Base-by-base conservation (phyloP, 331 rosid species). In the Acacia pycnantha region DNA sequence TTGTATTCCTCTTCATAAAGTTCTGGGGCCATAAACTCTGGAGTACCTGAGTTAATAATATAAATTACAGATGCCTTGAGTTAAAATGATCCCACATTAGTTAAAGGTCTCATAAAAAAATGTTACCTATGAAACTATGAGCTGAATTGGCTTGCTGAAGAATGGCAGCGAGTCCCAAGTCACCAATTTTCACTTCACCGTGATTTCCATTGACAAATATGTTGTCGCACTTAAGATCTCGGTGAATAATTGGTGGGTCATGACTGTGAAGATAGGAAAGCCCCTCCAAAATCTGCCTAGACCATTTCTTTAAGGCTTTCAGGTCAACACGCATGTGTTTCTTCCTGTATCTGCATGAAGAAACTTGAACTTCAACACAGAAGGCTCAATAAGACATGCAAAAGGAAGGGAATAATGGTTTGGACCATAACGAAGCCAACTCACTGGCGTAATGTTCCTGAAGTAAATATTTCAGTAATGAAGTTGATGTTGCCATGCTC, bases 121-220 rank as follows among this genome's bases (percentile, higher is more conserved):
- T 69, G 86, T 82, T 80, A 96, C 98, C 98, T 54, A 92, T 96
- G 48, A 94, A 97, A 86, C 99, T 96, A 82, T 96, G 98, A 54
- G 99, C 99, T 62, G 92, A 87, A 75, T 79, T 91, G 81, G 98
- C 98, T 84, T 94, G 94, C 41, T 85, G 90, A 87, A 96, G 99
- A 82, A 96, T 88, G 82, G 97, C 97, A 37, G 98, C 99, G 82
- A 96, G 88, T 74, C 99, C 99, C 66, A 96, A 79, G 86, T 96
- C 98, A 70, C 99, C 99, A 68, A 96, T 96, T 87, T 96, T 96
- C 84, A 96, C 99, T 89, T 94, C 99, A 59, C 99, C 98, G 81
- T 94, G 97, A 87, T 96, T 94, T 66, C 99, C 99, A 84, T 95
- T 95, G 84, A 95, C 98, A 88, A 95, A 91, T 76, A 95, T 91